A percentile compares a stretch with the other conserved stretches of the same genome.
Evolutionary conservation across 1,284 basidiomycete species (phyloP).

Genomic region (Ustilago shanxiensis): DNA sequence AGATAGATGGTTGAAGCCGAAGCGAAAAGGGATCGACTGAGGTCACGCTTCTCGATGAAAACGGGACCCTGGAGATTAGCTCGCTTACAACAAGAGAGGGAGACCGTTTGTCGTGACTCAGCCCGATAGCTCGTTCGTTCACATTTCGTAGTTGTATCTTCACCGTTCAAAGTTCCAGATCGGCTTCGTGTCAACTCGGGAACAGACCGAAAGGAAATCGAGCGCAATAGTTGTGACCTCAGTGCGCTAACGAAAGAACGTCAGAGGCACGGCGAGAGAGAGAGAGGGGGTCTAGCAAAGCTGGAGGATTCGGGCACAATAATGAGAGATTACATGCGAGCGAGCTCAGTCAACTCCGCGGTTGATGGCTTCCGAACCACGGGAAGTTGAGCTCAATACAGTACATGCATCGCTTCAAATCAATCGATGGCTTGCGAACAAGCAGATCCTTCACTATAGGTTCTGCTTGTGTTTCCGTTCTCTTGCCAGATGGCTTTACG

Average conservation of each 20-base stretch:
- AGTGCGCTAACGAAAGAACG: background rate
- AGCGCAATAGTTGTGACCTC: background rate
- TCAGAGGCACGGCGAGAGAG: too few species aligned
- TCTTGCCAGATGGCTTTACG: too few species aligned
- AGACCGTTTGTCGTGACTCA: too few species aligned
- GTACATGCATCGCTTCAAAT: background rate
- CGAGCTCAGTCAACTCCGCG: conserved; percentile 1
- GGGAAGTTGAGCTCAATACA: background rate
- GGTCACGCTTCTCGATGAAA: background rate
- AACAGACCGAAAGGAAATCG: background rate
- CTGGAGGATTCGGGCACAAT: background rate
- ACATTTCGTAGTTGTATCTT: too few species aligned
- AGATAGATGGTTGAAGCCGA: too few species aligned
- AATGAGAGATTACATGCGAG: too few species aligned
- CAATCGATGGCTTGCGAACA: conserved; percentile 1
- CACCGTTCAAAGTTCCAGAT: too few species aligned
- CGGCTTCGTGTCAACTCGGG: background rate
- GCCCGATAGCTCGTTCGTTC: background rate
- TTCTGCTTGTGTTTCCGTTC: too few species aligned
- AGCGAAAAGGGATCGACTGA: background rate
- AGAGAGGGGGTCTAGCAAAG: too few species aligned
- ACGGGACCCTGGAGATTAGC: conserved; percentile 2
- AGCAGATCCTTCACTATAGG: too few species aligned
- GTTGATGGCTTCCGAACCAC: conserved; percentile 11
- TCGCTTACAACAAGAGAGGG: background rate